phyloP scores from a whole-genome alignment of 176 grass and related monocot genomes.

The Triticum aestivum region DNA sequence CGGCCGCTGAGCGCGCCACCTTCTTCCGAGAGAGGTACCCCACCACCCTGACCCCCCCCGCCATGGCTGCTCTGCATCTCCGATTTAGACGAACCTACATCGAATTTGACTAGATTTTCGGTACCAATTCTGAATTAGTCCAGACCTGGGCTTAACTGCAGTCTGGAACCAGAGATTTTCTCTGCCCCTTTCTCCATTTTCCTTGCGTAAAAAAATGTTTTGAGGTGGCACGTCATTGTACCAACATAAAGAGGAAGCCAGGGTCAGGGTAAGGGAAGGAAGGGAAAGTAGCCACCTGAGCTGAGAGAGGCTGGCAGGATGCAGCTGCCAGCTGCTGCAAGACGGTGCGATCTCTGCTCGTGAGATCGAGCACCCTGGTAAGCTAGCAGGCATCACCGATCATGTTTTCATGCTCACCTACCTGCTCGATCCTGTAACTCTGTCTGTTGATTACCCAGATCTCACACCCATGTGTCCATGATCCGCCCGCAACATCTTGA shows the following conservation, averaged over 20 bases:
- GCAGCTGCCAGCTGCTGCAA: constrained; percentile 30
- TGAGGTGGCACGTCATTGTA: constrained; percentile 49
- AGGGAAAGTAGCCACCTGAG: constrained; percentile 10
- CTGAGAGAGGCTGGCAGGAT: background rate
- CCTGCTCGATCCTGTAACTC: background rate
- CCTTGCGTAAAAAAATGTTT: background rate
- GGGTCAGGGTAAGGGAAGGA: background rate
- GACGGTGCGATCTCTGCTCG: constrained; percentile 10
- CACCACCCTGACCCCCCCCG: background rate
- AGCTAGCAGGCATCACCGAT: background rate
- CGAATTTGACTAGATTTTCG: background rate
- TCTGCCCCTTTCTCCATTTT: background rate
- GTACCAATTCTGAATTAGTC: no score
- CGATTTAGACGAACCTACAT: background rate
- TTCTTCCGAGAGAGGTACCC: background rate
- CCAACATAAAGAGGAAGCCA: background rate
- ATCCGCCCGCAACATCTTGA: background rate
- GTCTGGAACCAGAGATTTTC: background rate
- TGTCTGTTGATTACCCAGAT: constrained; percentile 17
- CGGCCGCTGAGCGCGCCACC: no score
- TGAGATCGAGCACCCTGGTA: background rate
- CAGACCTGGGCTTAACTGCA: no score
- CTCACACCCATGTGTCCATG: background rate
- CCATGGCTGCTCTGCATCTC: background rate
- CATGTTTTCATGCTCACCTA: background rate